phyloP scores from a whole-genome alignment of 208 protist species.

The Crithidia thermophila region DNA sequence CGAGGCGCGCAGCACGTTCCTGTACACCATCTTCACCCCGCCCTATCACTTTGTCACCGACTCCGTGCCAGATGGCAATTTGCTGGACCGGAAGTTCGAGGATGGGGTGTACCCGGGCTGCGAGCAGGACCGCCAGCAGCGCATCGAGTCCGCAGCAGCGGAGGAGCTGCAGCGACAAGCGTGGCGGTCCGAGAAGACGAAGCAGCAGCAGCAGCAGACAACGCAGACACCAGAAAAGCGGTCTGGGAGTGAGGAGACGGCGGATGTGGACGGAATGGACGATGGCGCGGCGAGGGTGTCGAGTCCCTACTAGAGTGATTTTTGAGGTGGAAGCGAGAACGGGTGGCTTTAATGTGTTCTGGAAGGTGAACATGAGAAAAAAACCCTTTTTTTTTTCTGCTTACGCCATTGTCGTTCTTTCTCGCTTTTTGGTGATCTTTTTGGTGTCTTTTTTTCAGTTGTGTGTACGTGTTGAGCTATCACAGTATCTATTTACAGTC shows the following conservation, averaged over 20 bases:
- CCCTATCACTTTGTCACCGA: constrained; percentile 75
- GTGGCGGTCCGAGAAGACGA: constrained; percentile 51
- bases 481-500: neutral
- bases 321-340: no score
- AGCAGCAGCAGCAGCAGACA: constrained; percentile 2
- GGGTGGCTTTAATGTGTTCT: no score
- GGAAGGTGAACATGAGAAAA: no score
- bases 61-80: constrained; percentile 63
- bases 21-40: constrained; percentile 89
- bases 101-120: constrained; percentile 88
- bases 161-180: constrained; percentile 54
- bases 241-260: neutral
- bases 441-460: neutral
- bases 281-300: no score
- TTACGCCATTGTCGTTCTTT: no score
- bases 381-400: no score
- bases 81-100: constrained; percentile 91
- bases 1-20: constrained; percentile 88
- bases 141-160: constrained; percentile 63
- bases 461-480: neutral
- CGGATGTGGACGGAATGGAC: no score
- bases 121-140: constrained; percentile 74
- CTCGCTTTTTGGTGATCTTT: no score
- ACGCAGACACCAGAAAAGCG: neutral
- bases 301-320: no score